Conservation (phyloP, 257 asterid species). For the Rubia yunnanensis region DNA sequence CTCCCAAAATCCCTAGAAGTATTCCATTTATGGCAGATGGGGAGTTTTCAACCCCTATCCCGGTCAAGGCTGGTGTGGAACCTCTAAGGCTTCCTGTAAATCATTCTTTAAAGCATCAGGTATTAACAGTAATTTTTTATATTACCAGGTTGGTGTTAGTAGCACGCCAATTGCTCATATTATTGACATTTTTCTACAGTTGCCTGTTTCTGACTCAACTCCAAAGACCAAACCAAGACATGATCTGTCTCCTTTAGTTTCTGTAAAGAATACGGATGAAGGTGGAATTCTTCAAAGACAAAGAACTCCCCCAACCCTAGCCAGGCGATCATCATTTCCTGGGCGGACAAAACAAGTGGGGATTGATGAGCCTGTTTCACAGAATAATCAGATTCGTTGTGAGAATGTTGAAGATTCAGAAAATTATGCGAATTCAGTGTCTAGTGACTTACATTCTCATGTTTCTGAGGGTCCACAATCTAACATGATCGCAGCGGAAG, state of each 20-base stretch:
- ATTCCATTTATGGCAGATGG: conserved; percentile 28
- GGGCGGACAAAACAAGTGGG: conserved; percentile 38
- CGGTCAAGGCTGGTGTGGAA: conserved; percentile 36
- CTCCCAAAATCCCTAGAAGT: conserved; percentile 45
- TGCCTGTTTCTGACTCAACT: conserved; percentile 51
- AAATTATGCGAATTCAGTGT: conserved; percentile 21
- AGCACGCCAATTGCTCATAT: conserved; percentile 6
- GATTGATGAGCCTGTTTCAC: conserved; percentile 28
- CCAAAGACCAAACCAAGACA: conserved; percentile 60
- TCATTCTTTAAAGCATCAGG: conserved; percentile 76
- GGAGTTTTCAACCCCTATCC: conserved; percentile 34
- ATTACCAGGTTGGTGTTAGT: background rate
- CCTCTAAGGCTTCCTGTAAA: conserved; percentile 34
- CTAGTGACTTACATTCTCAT: conserved; percentile 20
- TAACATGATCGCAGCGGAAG: conserved; percentile 26
- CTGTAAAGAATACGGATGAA: conserved; percentile 36
- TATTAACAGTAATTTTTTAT: conserved; percentile 17
- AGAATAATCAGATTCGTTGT: conserved; percentile 23
- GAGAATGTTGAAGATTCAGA: conserved; percentile 34
- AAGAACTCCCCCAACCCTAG: conserved; percentile 53
- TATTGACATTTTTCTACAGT: conserved; percentile 32
- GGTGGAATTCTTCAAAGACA: conserved; percentile 52
- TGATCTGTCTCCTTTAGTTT: conserved; percentile 44
- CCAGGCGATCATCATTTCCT: conserved; percentile 45
- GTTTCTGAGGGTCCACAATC: conserved; percentile 35